Evolutionary conservation across 2,329 filamentous ascomycete species (phyloP), one percentile per base, ranked within the genome.

Genomic region (Colletotrichum viniferum): DNA sequence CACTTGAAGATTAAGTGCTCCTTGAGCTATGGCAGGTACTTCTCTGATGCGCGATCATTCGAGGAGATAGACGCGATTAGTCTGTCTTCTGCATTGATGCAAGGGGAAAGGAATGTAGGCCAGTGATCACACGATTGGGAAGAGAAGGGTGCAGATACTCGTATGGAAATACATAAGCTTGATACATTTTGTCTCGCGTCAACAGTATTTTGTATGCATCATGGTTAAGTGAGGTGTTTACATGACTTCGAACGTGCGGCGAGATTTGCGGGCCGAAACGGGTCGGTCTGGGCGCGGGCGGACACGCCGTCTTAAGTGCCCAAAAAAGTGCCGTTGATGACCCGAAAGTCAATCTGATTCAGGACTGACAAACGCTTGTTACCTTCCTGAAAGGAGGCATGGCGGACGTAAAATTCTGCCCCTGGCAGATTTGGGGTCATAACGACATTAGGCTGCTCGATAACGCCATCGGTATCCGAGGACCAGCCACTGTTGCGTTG

Each of bases 361-460:
- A 63, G 30, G 24, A 16, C 26, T 48, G 14, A 32, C 26, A 24
- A 66, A 10, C 18, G n/a, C n/a, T 18, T 30, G 32, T 13, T 16
- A 60, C 32, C 67, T 74, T 66, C 36, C 61, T 24, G 30, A 34
- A 36, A 56, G 56, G 24, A n/a, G 26, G 26, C 26, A 36, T 16
- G 60, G 6, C n/a, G 14, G 16, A 24, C 34, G 26, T 7, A 26
- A 65, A 48, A 13, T 67, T 24, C 24, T 64, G 30, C 16, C 71
- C 63, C 63, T 10, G 38, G 43, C 21, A 60, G 56, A 34, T 63
- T 38, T 73, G 64, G 69, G 63, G 60, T 75, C 21, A 75, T 75
- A 71, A 73, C 73, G 69, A 75, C 73, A 75, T 75, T 34, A 26
- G 26, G 56, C 58, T 55, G 21, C 56, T 38, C 32, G 32, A 75